These are phyloP conservation scores for Mycena citricolor DNA, from an alignment of 1,284 basidiomycete genomes.

Conservation along the genomic window DNA sequence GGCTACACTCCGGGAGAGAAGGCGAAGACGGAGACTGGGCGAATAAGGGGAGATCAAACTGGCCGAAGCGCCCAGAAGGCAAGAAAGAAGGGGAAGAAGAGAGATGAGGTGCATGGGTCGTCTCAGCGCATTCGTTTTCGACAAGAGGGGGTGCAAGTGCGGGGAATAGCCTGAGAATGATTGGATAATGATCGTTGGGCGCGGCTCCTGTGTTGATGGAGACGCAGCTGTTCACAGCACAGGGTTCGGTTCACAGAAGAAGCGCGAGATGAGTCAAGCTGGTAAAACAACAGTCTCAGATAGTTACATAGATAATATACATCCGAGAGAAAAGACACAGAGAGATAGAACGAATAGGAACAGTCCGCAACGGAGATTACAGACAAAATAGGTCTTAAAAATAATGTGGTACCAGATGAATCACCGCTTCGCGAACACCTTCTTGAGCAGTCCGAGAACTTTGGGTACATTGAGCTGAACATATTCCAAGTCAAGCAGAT, in stretches of 20 bases:
- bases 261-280: too few relatives aligned
- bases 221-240: too few relatives aligned
- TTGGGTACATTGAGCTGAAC: conserved; percentile 97
- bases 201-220: too few relatives aligned
- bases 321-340: conserved; percentile 28
- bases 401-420: conserved; percentile 30
- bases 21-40: conserved; percentile 13
- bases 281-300: conserved; percentile 28
- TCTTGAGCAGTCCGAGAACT: conserved; percentile 88
- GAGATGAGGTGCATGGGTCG: conserved; percentile 27
- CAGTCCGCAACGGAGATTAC: conserved; percentile 25
- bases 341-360: conserved; percentile 20
- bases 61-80: conserved; percentile 13
- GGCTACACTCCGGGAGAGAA: conserved; percentile 7
- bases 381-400: conserved; percentile 28
- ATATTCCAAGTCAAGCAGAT: conserved; percentile 93
- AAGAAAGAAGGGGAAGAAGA: conserved; percentile 16
- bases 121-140: too few relatives aligned
- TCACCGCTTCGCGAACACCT: conserved; percentile 86
- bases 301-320: conserved; percentile 33
- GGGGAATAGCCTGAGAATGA: too few relatives aligned
- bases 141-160: too few relatives aligned
- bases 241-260: too few relatives aligned
- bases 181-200: too few relatives aligned
- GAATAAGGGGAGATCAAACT: conserved; percentile 9